Conservation (phyloP, 208 protist species). For the Wallacemonas rigidus region DNA sequence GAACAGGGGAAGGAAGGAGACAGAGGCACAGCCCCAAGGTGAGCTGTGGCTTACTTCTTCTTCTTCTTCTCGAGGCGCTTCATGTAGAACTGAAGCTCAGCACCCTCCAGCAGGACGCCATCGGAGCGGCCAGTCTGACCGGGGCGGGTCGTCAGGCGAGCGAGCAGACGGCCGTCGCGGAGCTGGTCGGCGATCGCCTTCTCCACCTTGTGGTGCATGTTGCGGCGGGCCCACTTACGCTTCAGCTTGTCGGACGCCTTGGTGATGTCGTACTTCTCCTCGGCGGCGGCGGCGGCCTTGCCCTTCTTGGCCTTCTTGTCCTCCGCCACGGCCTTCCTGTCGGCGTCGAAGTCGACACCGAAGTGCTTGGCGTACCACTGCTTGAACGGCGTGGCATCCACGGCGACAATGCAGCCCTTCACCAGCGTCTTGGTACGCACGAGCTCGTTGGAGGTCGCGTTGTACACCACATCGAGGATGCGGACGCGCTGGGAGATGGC, state of each 20-base stretch:
- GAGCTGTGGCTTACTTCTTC: constrained; percentile 45
- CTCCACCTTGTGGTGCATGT: constrained; percentile 80
- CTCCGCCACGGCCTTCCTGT: constrained; percentile 62
- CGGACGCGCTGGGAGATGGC: constrained; percentile 91
- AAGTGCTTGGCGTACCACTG: constrained; percentile 99
- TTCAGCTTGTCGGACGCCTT: constrained; percentile 65
- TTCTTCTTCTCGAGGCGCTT: constrained; percentile 99
- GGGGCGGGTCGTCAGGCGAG: constrained; percentile 96
- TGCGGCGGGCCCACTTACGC: constrained; percentile 80
- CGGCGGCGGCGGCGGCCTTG: constrained; percentile 57
- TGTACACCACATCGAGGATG: constrained; percentile 99
- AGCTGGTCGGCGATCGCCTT: constrained; percentile 93
- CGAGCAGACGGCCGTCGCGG: constrained; percentile 94
- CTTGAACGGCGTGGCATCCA: constrained; percentile 98
- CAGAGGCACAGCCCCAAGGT: background rate
- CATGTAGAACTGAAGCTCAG: constrained; percentile 99
- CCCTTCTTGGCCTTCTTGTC: constrained; percentile 70
- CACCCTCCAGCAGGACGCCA: constrained; percentile 99
- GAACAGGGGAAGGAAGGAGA: constrained; percentile 16
- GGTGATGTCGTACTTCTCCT: constrained; percentile 78
- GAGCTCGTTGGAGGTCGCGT: constrained; percentile 99
- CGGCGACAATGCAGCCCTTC: constrained; percentile 97
- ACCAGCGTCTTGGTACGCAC: constrained; percentile 99
- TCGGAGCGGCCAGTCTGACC: constrained; percentile 98
- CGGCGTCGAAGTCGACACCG: constrained; percentile 94